Evolutionary conservation across 768 basidiomycete genomes (phyloP).

Genomic region (Rhodocollybia butyracea): DNA sequence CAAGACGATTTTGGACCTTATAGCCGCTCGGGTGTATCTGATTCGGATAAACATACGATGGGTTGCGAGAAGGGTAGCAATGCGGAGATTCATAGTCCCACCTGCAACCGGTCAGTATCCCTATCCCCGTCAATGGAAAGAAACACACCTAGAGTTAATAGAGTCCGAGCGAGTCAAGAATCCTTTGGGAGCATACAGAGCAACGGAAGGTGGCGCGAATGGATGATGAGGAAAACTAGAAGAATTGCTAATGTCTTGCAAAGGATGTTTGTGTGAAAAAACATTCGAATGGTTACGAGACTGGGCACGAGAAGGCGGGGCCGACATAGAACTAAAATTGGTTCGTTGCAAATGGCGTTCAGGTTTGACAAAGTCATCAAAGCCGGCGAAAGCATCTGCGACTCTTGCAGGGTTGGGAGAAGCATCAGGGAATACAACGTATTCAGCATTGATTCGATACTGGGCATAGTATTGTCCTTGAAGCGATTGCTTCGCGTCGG

Average conservation of each 20-base stretch:
- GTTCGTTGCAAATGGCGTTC: neutral
- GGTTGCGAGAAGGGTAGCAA: neutral
- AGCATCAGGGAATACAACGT: constrained; percentile 7
- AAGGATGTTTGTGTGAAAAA: constrained; percentile 1
- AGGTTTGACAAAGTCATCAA: constrained; percentile 1
- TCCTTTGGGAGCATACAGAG: constrained; percentile 6
- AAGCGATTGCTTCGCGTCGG: constrained; percentile 62
- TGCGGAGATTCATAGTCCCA: constrained; percentile 1
- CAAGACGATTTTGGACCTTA: constrained; percentile 3
- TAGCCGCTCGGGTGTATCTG: neutral
- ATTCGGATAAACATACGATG: neutral
- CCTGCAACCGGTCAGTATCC: neutral
- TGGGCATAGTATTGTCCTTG: constrained; percentile 62
- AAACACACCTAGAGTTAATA: constrained; percentile 1
- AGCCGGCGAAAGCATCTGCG: neutral
- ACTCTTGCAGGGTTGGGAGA: neutral
- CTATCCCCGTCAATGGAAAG: neutral
- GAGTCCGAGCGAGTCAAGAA: constrained; percentile 4
- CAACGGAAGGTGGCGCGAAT: constrained; percentile 8
- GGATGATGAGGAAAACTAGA: constrained; percentile 3
- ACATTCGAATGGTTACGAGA: constrained; percentile 1
- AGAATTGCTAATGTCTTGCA: constrained; percentile 10
- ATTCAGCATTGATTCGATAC: constrained; percentile 34
- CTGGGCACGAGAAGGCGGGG: constrained; percentile 1
- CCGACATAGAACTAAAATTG: neutral